Base-by-base conservation (phyloP, 2,329 filamentous ascomycete genomes). In the Colletotrichum limetticola region DNA sequence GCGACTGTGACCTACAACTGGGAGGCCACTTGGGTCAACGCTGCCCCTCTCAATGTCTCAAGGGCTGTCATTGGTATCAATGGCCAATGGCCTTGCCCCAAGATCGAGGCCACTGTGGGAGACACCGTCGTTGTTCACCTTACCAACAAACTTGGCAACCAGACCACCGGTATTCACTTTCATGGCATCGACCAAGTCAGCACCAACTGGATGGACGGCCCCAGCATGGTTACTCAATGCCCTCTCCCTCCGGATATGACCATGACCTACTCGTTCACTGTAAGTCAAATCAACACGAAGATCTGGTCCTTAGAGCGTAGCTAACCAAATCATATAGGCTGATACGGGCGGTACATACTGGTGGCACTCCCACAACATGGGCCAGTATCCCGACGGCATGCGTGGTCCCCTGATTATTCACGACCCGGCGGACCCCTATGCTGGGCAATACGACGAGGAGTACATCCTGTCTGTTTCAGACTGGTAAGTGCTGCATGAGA, bases 311-410 rank as follows among this genome's bases (percentile, higher is more conserved):
- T 0, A 26, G 9, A 62, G 3, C 0, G 2, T 8, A n/a, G 55
- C 35, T 71, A 5, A 72, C 28, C 14, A 24, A 28, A 35, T 2
- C 2, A 6, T 26, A 35, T 26, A 74, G 71, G 71, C 71, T 58
- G 82, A 86, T 70, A 75, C 76, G 12, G 78, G 84, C 3, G 86
- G 86, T 6, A 87, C 86, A 4, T 87, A 82, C 67, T 87, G 85
- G 86, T 87, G 84, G 84, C 91, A 93, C 80, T 91, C 89, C 1
- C 91, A 93, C 79, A 85, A 87, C 68, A 86, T 87, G 81, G 90
- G 87, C 2, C 91, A 92, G 77, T 93, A 92, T 76, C 90, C 91
- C 0, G 91, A 93, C 78, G 91, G 91, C n/a, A 84, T 92, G 57
- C 89, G 91, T 22, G 90, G 89, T 1, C 83, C 89, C 0, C 77